Evolutionary conservation across 2,329 filamentous ascomycete genomes (phyloP), one percentile per base, ranked within the genome.

Genomic region (Stachybotrys echinatus): DNA sequence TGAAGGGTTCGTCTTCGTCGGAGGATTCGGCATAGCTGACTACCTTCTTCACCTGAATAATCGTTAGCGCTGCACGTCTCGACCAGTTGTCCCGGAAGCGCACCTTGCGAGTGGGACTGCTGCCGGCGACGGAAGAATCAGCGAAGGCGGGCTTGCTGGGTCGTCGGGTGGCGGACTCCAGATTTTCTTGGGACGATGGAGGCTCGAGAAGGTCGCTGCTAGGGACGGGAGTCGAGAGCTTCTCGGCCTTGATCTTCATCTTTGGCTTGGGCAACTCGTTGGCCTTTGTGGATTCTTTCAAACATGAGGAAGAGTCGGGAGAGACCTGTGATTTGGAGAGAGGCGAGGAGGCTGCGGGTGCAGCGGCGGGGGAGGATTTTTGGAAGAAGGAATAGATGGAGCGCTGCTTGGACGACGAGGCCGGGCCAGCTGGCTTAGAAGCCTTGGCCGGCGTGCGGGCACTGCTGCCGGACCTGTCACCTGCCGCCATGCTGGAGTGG

Each of bases 1-100:
- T 65, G 62, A 92, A 87, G 0, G 88, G 81, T 42, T 92, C 86
- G 46, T 90, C 87, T 12, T 89, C 85, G 48, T 89, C 87, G 42
- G 89, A 89, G 2, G 89, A 91, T 61, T 96, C 92, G 55, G 87
- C 85, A 65, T 97, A 97, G 65, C 80, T 94, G 56, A 94, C 79
- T 0, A 66, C 65, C 61, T 80, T 83, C 58, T 75, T 81, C 4
- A 64, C 66, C 79, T 82, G 48, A 42, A 47, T 37, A 34, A 34
- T 10, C 3, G 27, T 34, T 34, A 34, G 12, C 37, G 23, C 5
- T 23, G 23, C 5, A 22, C 3, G 12, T 12, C 20, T 12, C 31
- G 8, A 12, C 21, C 27, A 21, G 3, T 12, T 12, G 23, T 4
- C n/a, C 14, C 21, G 12, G 17, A 12, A 18, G 45, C 58, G 54